Base-by-base conservation (phyloP, 371 early-diverging fungal species). In the Mucor racemosus region DNA sequence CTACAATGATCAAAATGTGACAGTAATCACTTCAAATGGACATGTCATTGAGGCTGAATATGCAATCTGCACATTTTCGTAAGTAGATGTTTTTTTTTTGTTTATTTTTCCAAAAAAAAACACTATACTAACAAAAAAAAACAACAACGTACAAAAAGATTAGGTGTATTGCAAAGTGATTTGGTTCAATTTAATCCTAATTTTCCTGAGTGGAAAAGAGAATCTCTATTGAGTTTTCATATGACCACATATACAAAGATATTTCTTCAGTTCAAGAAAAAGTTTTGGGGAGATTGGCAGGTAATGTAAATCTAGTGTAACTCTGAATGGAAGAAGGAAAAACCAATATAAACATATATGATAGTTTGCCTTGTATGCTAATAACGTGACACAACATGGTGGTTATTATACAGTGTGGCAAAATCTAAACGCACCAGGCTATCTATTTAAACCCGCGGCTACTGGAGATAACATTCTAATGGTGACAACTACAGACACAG, bases 181-280 rank as follows among this genome's bases (percentile, higher is more conserved):
- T 19, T 34, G 41, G 79, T 80, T 11, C 19, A 66, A 14, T 83
- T 77, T 33, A 48, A 67, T 1, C 84, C 84, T 15, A 26, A 61
- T 15, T 79, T 83, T 60, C 84, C 84, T 0, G 76, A 76, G 26
- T 83, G 84, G 84, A 83, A 83, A 68, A 53, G 75, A 8, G 81
- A 83, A 54, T 76, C 78, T 0, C 36, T 83, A 54, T 66, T 73
- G 0, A 77, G 73, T 34, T 83, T 83, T 17, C 81, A 83, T 56
- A 80, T 80, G 76, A 73, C 84, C 0, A 80, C 81, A 0, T 83
- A 83, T 55, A 83, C 79, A 48, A 83, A 83, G 57, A 80, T 83
- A 26, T 83, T 79, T 56, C 54, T 83, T 21, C 69, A 59, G 31
- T 83, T 83, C 58, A 50, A 76, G 7, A 46, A 60, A 14, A 67